Evolutionary conservation across 1,284 basidiomycete species (phyloP).

Genomic region (Heliocybe sulcata): DNA sequence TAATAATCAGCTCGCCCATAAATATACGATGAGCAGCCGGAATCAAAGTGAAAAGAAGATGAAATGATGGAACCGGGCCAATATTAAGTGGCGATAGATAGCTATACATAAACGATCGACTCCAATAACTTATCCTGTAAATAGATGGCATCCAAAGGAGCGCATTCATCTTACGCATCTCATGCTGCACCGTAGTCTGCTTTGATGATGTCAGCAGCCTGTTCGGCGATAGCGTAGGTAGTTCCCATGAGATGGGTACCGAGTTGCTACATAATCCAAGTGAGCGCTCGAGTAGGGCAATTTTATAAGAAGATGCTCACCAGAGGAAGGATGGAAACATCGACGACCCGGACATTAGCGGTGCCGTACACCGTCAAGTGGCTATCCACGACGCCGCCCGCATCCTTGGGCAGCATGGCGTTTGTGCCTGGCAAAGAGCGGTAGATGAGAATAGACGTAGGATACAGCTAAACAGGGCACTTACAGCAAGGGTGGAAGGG

Average conservation of each 20-base stretch:
- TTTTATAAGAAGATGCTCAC: background rate
- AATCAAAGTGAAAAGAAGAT: background rate
- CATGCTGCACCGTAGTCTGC: background rate
- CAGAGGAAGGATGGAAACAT: conserved; percentile 7
- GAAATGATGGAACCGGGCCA: background rate
- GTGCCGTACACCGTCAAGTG: conserved; percentile 47
- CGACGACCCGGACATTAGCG: conserved; percentile 24
- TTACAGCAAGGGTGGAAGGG: background rate
- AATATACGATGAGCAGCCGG: background rate
- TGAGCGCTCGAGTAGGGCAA: conserved; percentile 3
- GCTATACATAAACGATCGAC: background rate
- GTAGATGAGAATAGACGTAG: background rate
- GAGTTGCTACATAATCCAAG: conserved; percentile 9
- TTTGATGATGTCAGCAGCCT: conserved; percentile 6
- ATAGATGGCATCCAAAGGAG: no score
- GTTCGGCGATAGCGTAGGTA: conserved; percentile 20
- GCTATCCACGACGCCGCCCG: conserved; percentile 48
- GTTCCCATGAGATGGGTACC: conserved; percentile 15
- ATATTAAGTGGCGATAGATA: background rate
- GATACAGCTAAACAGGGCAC: background rate
- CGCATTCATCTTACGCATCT: background rate
- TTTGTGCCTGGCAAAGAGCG: conserved; percentile 18
- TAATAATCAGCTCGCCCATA: no score
- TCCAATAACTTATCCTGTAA: background rate
- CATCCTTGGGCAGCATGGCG: conserved; percentile 39